phyloP scores from a whole-genome alignment of 148 eudicot species.

The Vaccinium macrocarpon region DNA sequence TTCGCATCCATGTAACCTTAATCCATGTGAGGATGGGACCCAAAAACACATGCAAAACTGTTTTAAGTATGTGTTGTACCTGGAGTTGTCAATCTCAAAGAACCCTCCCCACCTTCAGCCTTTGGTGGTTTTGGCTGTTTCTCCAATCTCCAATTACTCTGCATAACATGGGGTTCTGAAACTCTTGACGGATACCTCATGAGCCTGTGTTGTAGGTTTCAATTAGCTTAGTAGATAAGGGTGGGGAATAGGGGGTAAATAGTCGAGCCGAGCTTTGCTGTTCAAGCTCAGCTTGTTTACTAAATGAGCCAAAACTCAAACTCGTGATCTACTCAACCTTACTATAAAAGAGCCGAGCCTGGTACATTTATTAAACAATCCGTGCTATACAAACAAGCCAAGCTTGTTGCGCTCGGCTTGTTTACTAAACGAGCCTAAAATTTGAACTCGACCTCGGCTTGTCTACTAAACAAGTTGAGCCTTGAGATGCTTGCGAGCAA shows the following conservation, averaged over 20 bases:
- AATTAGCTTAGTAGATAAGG: neutral
- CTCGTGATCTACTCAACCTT: no score
- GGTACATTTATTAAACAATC: no score
- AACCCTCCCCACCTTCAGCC: neutral
- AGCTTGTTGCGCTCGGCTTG: no score
- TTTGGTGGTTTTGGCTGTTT: slow-evolving; percentile 2
- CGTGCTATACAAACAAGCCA: no score
- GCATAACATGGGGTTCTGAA: neutral
- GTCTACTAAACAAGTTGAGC: no score
- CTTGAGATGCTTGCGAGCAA: no score
- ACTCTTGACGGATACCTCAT: neutral
- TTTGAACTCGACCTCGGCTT: no score
- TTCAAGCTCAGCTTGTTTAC: no score
- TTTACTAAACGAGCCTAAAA: no score
- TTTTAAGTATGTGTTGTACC: neutral
- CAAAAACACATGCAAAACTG: slow-evolving; percentile 14
- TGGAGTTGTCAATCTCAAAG: neutral
- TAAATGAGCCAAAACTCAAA: no score
- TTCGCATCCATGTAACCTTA: neutral
- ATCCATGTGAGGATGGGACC: slow-evolving; percentile 43
- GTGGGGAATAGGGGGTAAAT: neutral
- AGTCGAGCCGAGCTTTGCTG: no score
- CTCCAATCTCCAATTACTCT: neutral
- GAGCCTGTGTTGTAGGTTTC: neutral
- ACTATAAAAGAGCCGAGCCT: no score